Conservation (phyloP, 1,139 yeast genomes). For the Kodamaea arcana region DNA sequence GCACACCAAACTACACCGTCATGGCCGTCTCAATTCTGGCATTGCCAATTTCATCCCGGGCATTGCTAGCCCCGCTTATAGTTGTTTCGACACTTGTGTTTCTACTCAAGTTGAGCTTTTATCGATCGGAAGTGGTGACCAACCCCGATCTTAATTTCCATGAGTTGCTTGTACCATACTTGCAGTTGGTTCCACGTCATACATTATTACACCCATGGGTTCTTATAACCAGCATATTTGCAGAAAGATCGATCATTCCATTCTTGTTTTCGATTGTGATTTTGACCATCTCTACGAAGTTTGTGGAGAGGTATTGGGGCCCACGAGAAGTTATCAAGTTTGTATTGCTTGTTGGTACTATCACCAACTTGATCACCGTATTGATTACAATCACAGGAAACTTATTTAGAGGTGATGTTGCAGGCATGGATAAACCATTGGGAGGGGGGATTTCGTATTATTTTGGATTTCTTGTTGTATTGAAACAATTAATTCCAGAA, state of each 20-base stretch:
- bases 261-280: slow-evolving; percentile 47
- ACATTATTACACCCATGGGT: slow-evolving; percentile 73
- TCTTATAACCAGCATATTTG: slow-evolving; percentile 63
- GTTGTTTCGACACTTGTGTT: slow-evolving; percentile 24
- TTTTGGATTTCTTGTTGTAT: slow-evolving; percentile 76
- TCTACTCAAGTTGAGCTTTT: slow-evolving; percentile 23
- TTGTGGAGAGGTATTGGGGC: slow-evolving; percentile 57
- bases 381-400: slow-evolving; percentile 37
- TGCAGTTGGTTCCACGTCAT: slow-evolving; percentile 68
- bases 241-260: slow-evolving; percentile 57
- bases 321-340: slow-evolving; percentile 57
- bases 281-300: slow-evolving; percentile 49
- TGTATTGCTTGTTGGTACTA: slow-evolving; percentile 50
- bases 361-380: slow-evolving; percentile 37
- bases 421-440: slow-evolving; percentile 44
- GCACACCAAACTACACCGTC: background rate
- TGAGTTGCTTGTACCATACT: slow-evolving; percentile 50
- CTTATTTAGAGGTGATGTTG: slow-evolving; percentile 32
- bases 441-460: slow-evolving; percentile 74
- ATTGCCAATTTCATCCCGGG: slow-evolving; percentile 6
- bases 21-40: slow-evolving; percentile 4
- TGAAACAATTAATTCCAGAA: slow-evolving; percentile 87
- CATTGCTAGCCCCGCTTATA: slow-evolving; percentile 21
- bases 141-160: slow-evolving; percentile 18
- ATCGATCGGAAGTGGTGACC: slow-evolving; percentile 5